Evolutionary conservation across 352 stramenopile genomes (phyloP), one percentile per base, ranked within the genome.

Genomic region (Hyaloperonospora arabidopsidis): DNA sequence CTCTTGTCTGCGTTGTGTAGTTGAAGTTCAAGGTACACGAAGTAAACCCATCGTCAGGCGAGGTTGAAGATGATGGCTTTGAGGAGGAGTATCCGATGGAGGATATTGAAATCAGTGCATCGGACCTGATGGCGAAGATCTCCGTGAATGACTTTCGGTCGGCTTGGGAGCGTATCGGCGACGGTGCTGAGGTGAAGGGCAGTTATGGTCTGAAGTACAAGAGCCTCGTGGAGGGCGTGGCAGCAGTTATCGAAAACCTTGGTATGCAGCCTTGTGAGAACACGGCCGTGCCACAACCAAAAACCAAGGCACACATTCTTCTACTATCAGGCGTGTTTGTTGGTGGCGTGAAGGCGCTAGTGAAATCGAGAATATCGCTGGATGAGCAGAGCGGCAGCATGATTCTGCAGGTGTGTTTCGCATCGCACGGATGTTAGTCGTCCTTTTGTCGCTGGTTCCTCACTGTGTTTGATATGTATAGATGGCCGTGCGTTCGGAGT

Each of bases 81-180:
- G 83, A 98, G 49, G 97, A 99, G 70, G 96, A 99, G 59, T 99
- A 99, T 67, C 88, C 95, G 5, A 84, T 99, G 61, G 97, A 99
- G 66, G 88, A 97, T 62, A 79, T 99, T 44, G 90, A 98, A 49
- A 87, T 99, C 38, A 66, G 76, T 21, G 87, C 94, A 5, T 89
- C 87, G 35, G 97, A 99, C 64, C 97, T 98, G 64, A 98, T 99
- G 82, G 94, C 91, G 0, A 98, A 98, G 76, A 88, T 98, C 12
- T 74, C 79, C 6, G 79, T 98, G 44, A 87, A 84, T 34, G 96
- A 99, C 63, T 99, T 99, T 65, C 82, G 95, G 36, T 87, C 87
- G 32, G 80, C 84, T 5, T 99, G 97, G 97, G 96, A 99, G 56
- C 76, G 92, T 41, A 70, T 98, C 54, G 92, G 91, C 41, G 95